Evolutionary conservation across 805 yeast genomes (phyloP).

Genomic region (Ogataea angusta): DNA sequence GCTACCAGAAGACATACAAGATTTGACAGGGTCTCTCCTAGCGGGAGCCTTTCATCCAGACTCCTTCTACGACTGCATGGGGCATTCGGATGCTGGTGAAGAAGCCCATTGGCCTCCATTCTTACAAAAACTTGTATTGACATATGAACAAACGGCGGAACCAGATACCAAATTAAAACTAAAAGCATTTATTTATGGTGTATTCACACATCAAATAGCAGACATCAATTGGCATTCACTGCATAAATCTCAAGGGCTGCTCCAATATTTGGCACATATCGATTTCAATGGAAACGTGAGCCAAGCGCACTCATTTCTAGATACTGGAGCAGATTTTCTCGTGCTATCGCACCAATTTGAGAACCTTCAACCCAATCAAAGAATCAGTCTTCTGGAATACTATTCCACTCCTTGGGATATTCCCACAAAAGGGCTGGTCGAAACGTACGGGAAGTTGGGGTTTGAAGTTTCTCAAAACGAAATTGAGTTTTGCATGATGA

Average conservation of each 20-base stretch:
- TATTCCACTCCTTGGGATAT: constrained; percentile 37
- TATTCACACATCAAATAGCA: constrained; percentile 59
- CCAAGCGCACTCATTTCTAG: constrained; percentile 53
- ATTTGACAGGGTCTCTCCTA: constrained; percentile 33
- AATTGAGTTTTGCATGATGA: constrained; percentile 46
- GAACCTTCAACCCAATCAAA: constrained; percentile 19
- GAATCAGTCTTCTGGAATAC: constrained; percentile 16
- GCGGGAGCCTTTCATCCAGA: constrained; percentile 73
- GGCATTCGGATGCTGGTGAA: constrained; percentile 52
- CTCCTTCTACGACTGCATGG: constrained; percentile 60
- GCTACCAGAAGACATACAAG: constrained; percentile 35
- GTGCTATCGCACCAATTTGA: constrained; percentile 38
- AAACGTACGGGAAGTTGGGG: constrained; percentile 40
- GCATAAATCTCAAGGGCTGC: constrained; percentile 51
- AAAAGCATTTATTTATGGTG: constrained; percentile 56
- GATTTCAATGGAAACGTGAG: constrained; percentile 53
- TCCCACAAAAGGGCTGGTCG: constrained; percentile 43
- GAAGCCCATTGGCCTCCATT: constrained; percentile 72
- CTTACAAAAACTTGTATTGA: constrained; percentile 41
- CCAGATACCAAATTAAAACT: constrained; percentile 34
- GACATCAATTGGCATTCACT: constrained; percentile 71
- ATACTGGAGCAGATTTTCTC: constrained; percentile 64
- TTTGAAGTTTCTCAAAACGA: constrained; percentile 32
- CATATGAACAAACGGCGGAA: constrained; percentile 28
- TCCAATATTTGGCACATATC: constrained; percentile 44